phyloP scores from a whole-genome alignment of 208 protist genomes.

The Trypanosoma melophagium region DNA sequence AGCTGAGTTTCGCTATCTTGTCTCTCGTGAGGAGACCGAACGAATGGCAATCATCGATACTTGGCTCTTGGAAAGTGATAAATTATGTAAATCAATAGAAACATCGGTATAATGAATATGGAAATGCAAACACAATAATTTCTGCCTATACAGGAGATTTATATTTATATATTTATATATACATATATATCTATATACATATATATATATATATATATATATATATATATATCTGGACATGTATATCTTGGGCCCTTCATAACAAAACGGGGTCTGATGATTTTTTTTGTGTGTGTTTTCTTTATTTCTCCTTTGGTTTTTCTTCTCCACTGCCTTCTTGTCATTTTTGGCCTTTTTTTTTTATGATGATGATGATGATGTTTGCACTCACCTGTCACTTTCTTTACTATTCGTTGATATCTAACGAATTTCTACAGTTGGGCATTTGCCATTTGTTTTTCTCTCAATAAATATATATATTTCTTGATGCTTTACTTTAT shows the following conservation, averaged over 20 bases:
- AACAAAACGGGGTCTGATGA: too few relatives aligned
- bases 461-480: too few relatives aligned
- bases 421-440: too few relatives aligned
- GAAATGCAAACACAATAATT: background rate
- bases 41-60: conserved; percentile 68
- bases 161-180: too few relatives aligned
- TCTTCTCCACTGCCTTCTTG: conserved; percentile 14
- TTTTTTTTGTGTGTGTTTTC: conserved; percentile 22
- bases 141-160: too few relatives aligned
- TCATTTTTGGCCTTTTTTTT: conserved; percentile 5
- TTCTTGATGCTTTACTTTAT: too few relatives aligned
- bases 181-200: too few relatives aligned
- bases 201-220: background rate
- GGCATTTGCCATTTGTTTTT: too few relatives aligned
- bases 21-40: conserved; percentile 52
- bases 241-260: background rate
- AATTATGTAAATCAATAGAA: conserved; percentile 16
- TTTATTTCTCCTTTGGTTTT: conserved; percentile 8
- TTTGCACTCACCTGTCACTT: conserved; percentile 4
- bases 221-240: conserved; percentile 6
- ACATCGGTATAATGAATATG: background rate
- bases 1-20: conserved; percentile 44
- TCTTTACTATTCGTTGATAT: background rate
- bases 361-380: conserved; percentile 18
- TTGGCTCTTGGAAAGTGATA: conserved; percentile 16